Conservation (phyloP, 768 basidiomycete species). For the Psilocybe subaeruginosa region DNA sequence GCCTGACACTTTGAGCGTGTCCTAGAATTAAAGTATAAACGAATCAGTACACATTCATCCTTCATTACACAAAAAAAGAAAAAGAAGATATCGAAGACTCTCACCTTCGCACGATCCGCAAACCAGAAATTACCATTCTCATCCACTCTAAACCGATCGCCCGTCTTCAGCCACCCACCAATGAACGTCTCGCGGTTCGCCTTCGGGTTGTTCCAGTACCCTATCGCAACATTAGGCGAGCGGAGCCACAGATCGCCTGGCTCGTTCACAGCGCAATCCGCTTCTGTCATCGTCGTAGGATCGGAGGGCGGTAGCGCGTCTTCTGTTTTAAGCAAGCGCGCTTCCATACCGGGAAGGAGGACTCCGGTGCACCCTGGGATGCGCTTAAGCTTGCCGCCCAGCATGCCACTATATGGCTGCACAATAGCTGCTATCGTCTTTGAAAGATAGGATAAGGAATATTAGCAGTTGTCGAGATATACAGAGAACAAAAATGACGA, state of each 20-base stretch:
- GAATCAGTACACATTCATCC: too few species aligned
- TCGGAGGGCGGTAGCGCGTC: slow-evolving; percentile 41
- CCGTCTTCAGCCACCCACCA: slow-evolving; percentile 76
- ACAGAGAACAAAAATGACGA: too few species aligned
- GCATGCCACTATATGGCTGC: slow-evolving; percentile 46
- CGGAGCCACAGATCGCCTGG: slow-evolving; percentile 68
- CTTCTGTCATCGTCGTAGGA: slow-evolving; percentile 32
- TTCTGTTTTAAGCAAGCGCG: slow-evolving; percentile 52
- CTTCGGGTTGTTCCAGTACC: slow-evolving; percentile 74
- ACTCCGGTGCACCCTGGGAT: slow-evolving; percentile 55
- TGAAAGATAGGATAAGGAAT: too few species aligned
- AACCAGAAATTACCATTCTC: slow-evolving; percentile 68
- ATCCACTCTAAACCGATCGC: slow-evolving; percentile 69
- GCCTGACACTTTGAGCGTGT: slow-evolving; percentile 81
- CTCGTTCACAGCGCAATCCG: slow-evolving; percentile 47
- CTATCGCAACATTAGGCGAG: slow-evolving; percentile 57
- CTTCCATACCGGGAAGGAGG: slow-evolving; percentile 66
- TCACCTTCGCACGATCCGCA: slow-evolving; percentile 76
- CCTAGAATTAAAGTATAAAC: slow-evolving; percentile 37
- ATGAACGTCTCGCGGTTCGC: slow-evolving; percentile 70
- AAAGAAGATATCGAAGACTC: neutral
- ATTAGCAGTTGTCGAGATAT: too few species aligned
- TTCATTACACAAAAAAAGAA: neutral
- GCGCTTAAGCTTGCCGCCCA: slow-evolving; percentile 43
- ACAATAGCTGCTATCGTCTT: slow-evolving; percentile 59